Conservation (phyloP, 805 yeast genomes). For the Clavispora carvajalis region DNA sequence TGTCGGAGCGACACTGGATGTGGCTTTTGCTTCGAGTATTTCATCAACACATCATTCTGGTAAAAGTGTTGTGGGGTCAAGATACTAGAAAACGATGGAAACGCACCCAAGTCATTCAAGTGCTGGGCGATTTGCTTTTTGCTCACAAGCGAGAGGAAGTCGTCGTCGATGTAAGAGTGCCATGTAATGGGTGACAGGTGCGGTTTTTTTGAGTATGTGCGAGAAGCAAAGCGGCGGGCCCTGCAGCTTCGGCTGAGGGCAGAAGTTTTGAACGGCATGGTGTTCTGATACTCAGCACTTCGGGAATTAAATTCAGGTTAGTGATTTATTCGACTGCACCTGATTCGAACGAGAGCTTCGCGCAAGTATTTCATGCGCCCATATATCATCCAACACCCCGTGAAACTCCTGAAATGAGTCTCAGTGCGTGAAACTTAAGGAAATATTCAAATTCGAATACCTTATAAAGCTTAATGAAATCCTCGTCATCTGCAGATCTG, state of each 20-base stretch:
- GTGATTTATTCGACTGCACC: not conserved
- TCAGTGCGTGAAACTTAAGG: too few relatives aligned
- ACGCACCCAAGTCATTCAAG: conserved; percentile 34
- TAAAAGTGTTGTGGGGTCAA: conserved; percentile 72
- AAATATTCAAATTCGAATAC: too few relatives aligned
- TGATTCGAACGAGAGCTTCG: not conserved
- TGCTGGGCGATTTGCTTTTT: conserved; percentile 26
- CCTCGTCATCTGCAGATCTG: too few relatives aligned
- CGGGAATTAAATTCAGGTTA: not conserved
- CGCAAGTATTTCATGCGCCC: not conserved
- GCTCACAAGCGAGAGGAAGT: conserved; percentile 28
- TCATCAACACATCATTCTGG: conserved; percentile 65
- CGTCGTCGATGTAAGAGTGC: conserved; percentile 29
- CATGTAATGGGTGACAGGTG: conserved; percentile 17
- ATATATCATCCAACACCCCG: too few relatives aligned
- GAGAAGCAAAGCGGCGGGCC: not conserved
- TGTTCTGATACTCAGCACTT: not conserved
- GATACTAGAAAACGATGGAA: conserved; percentile 36
- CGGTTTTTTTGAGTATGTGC: not conserved
- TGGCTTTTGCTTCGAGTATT: conserved; percentile 61
- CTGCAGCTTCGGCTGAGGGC: not conserved
- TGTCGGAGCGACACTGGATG: conserved; percentile 90
- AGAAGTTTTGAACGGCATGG: not conserved
- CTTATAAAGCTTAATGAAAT: too few relatives aligned
- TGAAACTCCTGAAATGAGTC: too few relatives aligned